Percentiles rank a stretch among this genome's conserved stretches.
Evolutionary conservation across 495 filamentous ascomycete species (phyloP).

Genomic region (Hypoxylon perforatum): DNA sequence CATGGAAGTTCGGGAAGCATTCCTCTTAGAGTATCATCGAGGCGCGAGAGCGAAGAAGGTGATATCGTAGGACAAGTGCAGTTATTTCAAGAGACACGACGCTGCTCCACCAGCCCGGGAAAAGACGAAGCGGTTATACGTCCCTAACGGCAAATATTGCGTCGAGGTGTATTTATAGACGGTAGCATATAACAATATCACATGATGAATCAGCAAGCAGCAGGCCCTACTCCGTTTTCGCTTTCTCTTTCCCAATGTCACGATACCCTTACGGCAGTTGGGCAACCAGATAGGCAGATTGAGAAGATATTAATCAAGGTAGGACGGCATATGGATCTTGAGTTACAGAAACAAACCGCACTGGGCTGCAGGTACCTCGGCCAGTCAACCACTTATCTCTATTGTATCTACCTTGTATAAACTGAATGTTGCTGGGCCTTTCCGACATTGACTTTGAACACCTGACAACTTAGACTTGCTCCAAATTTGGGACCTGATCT

Average conservation of each 20-base stretch:
- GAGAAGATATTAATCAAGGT: too few species aligned
- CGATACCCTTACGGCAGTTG: neutral
- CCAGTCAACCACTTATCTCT: too few species aligned
- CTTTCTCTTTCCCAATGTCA: neutral
- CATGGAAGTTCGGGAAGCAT: conserved; percentile 43
- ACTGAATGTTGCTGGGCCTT: too few species aligned
- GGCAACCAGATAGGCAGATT: too few species aligned
- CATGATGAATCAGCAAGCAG: neutral
- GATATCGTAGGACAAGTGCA: neutral
- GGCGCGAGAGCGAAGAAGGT: neutral
- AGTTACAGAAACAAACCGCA: too few species aligned
- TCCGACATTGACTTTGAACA: too few species aligned
- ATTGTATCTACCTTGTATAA: too few species aligned
- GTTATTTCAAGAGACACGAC: conserved; percentile 7
- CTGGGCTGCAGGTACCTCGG: too few species aligned
- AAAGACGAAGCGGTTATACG: conserved; percentile 12
- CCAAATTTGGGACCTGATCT: too few species aligned
- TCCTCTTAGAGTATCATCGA: conserved; percentile 19
- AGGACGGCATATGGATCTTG: too few species aligned
- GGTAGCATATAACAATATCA: neutral
- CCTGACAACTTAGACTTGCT: too few species aligned
- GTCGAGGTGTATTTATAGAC: conserved; percentile 1
- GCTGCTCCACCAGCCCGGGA: conserved; percentile 12
- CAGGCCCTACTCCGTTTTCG: neutral
- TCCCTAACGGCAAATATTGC: conserved; percentile 4